Conservation (phyloP, 306 rosid genomes). For the Trifolium fragiferum region DNA sequence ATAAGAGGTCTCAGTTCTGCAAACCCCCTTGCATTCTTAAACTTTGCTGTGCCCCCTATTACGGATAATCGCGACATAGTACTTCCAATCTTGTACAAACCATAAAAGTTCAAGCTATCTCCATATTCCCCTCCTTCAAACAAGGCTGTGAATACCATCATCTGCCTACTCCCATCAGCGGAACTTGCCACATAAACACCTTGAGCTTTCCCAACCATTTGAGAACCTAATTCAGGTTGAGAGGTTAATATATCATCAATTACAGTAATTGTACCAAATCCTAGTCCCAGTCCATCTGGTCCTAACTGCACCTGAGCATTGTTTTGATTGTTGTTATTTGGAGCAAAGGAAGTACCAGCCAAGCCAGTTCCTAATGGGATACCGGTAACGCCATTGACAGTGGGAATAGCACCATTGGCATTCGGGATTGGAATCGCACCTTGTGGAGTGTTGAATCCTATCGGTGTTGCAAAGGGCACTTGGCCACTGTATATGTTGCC, state of each 20-base stretch:
- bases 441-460: conserved; percentile 68
- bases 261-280: conserved; percentile 85
- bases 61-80: conserved; percentile 71
- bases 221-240: conserved; percentile 81
- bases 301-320: conserved; percentile 54
- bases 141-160: conserved; percentile 86
- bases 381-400: conserved; percentile 82
- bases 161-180: conserved; percentile 74
- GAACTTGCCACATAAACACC: conserved; percentile 92
- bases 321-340: conserved; percentile 50
- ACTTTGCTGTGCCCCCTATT: conserved; percentile 88
- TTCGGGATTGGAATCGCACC: conserved; percentile 77
- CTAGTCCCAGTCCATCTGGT: conserved; percentile 76
- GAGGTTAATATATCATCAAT: conserved; percentile 76
- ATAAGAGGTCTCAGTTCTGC: conserved; percentile 76
- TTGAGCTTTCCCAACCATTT: conserved; percentile 67
- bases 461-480: conserved; percentile 82
- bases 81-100: conserved; percentile 78
- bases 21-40: conserved; percentile 71
- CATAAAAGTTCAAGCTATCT: conserved; percentile 78
- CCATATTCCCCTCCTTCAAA: conserved; percentile 96
- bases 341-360: conserved; percentile 74
- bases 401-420: conserved; percentile 84
- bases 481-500: conserved; percentile 86
- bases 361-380: conserved; percentile 83